A percentile compares a stretch with the other conserved stretches of the same genome.
phyloP scores from a whole-genome alignment of 192 early-diverging fungal species.

The Podochytrium sp. region DNA sequence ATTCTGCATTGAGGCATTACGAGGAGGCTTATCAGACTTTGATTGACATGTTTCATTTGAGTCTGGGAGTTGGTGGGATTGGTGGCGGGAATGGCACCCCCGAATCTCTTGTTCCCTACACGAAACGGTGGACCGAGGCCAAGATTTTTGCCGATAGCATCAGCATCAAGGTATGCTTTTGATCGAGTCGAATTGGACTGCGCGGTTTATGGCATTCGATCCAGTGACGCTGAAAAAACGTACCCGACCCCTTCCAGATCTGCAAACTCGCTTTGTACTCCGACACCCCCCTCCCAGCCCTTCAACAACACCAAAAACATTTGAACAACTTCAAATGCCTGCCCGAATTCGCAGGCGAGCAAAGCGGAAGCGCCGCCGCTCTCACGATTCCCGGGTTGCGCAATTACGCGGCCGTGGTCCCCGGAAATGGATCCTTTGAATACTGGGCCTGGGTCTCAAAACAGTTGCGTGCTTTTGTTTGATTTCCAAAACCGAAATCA shows the following conservation, averaged over 20 bases:
- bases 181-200: neutral
- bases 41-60: conserved; percentile 62
- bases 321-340: conserved; percentile 63
- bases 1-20: conserved; percentile 62
- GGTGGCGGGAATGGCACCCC: conserved; percentile 29
- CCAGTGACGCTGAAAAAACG: neutral
- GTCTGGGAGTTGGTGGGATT: conserved; percentile 48
- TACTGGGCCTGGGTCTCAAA: conserved; percentile 86
- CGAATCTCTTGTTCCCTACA: conserved; percentile 53
- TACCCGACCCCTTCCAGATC: too few species aligned
- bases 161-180: conserved; percentile 70
- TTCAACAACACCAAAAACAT: conserved; percentile 75
- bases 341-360: conserved; percentile 54
- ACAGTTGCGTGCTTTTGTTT: conserved; percentile 56
- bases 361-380: conserved; percentile 1
- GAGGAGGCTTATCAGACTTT: conserved; percentile 70
- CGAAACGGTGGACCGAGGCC: conserved; percentile 76
- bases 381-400: conserved; percentile 30
- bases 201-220: neutral
- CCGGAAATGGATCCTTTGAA: conserved; percentile 77
- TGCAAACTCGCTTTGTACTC: conserved; percentile 75
- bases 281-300: conserved; percentile 67
- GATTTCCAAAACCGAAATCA: neutral
- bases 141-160: conserved; percentile 71
- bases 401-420: conserved; percentile 25